Base-by-base conservation (phyloP, 2,329 filamentous ascomycete species). In the Xylariaceae sp. region DNA sequence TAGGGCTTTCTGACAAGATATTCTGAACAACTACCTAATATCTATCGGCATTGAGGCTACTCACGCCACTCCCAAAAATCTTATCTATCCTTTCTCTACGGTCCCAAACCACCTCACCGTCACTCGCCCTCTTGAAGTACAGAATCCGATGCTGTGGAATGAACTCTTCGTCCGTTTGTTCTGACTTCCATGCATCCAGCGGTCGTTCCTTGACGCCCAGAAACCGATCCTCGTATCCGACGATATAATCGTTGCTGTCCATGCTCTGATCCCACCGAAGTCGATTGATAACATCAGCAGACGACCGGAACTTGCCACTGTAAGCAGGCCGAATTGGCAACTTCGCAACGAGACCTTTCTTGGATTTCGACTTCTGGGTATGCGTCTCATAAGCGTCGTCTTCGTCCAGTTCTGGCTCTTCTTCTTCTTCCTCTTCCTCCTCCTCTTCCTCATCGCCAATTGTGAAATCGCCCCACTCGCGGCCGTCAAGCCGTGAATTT, bases 161-260 rank as follows among this genome's bases (percentile, higher is more conserved):
- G 58, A 83, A 86, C 63, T 85, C 82, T 51, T 85, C 80, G 55
- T 85, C 77, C 31, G 81, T 83, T 64, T 80, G 76, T 58, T 84
- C 81, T 14, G 68, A 71, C 68, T 80, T 82, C 82, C 82, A 85
- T 30, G 71, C 67, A 45, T 75, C 75, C 5, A 84, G 64, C 1
- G 71, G 61, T 54, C 75, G 77, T 63, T 85, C 81, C 55, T 71
- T 72, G 2, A 73, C 69, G 1, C 79, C 80, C 4, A 71, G 52
- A 58, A 85, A 84, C 14, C 82, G 72, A 62, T 85, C 82, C 57
- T 81, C 76, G 56, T 85, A 85, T 1, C 80, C 81, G 43, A 85
- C 72, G 5, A 83, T 54, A 55, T 76, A 82, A 53, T 83, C 75
- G 17, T 64, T 65, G 42, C 71, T 70, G 56, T 82, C 73, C 38